Percentiles rank a stretch among this genome's conserved stretches.
phyloP scores from a whole-genome alignment of 2,329 filamentous ascomycete genomes.

The Aspergillus luchuensis region DNA sequence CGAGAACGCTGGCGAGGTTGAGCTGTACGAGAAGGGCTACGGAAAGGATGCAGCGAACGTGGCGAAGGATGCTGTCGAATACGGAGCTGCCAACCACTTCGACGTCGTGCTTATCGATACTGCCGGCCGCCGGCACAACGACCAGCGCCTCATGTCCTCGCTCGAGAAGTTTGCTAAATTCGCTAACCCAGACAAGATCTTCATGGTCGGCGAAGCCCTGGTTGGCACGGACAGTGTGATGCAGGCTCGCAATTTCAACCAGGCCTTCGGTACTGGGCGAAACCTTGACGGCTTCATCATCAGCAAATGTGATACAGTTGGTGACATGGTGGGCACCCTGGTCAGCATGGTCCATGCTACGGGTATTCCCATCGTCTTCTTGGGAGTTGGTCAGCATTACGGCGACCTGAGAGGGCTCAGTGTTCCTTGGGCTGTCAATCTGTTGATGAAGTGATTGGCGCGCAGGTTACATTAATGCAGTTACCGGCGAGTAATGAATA shows the following conservation, averaged over 20 bases:
- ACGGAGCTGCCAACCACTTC: constrained; percentile 72
- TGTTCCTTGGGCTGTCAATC: constrained; percentile 63
- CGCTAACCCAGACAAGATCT: constrained; percentile 93
- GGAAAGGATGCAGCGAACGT: constrained; percentile 96
- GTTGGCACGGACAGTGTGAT: constrained; percentile 95
- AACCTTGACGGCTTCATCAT: constrained; percentile 96
- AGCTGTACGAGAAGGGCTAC: constrained; percentile 95
- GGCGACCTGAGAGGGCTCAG: constrained; percentile 65
- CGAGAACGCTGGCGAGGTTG: constrained; percentile 77
- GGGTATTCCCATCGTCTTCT: constrained; percentile 90
- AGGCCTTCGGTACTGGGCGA: constrained; percentile 78
- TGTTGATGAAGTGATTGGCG: constrained; percentile 57
- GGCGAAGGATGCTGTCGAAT: constrained; percentile 86
- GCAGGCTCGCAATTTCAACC: constrained; percentile 95
- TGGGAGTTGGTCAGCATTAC: constrained; percentile 73
- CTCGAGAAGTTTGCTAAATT: constrained; percentile 97
- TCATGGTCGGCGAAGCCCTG: constrained; percentile 93
- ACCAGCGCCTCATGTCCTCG: constrained; percentile 91
- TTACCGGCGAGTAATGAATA: neutral
- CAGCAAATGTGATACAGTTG: constrained; percentile 96
- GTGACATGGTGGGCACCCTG: constrained; percentile 96
- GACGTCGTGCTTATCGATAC: constrained; percentile 98
- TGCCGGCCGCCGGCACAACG: constrained; percentile 91
- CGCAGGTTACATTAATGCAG: neutral
- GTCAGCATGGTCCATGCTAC: constrained; percentile 98